These are phyloP conservation scores for Hymenoscyphus albidus DNA, from an alignment of 2,329 filamentous ascomycete species.

Conservation along the genomic window DNA sequence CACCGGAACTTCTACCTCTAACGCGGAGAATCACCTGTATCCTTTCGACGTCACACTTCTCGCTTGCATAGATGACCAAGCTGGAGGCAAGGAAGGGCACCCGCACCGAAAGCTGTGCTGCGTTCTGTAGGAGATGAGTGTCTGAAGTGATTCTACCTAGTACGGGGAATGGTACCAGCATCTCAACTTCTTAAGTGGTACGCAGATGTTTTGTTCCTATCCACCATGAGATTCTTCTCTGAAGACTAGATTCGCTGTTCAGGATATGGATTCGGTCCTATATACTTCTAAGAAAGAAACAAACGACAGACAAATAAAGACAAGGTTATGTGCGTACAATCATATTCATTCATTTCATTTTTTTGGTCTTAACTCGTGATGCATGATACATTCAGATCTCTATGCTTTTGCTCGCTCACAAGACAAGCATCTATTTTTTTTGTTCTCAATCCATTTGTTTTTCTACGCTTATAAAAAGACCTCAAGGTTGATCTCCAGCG, in stretches of 20 bases:
- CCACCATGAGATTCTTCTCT: too few relatives aligned
- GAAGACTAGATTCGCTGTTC: too few relatives aligned
- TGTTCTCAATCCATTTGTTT: background rate
- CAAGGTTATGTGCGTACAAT: background rate
- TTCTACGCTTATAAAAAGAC: constrained; percentile 65
- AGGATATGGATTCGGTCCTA: background rate
- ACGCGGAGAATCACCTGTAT: too few relatives aligned
- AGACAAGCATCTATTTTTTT: background rate
- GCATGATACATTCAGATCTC: background rate
- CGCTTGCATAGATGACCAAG: background rate
- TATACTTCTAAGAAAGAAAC: background rate
- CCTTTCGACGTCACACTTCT: background rate
- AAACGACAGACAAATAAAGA: background rate
- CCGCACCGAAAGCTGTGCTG: background rate
- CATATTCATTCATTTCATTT: constrained; percentile 2
- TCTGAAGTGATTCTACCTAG: background rate
- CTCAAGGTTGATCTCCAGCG: constrained; percentile 91
- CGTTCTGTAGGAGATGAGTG: background rate
- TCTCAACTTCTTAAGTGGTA: too few relatives aligned
- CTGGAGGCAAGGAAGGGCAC: background rate
- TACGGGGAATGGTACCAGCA: too few relatives aligned
- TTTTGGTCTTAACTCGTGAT: background rate
- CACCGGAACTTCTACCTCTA: too few relatives aligned
- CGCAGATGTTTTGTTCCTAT: too few relatives aligned
- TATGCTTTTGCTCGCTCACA: constrained; percentile 1